phyloP scores from a whole-genome alignment of 2,329 filamentous ascomycete species.

The Aspergillus clavatus region DNA sequence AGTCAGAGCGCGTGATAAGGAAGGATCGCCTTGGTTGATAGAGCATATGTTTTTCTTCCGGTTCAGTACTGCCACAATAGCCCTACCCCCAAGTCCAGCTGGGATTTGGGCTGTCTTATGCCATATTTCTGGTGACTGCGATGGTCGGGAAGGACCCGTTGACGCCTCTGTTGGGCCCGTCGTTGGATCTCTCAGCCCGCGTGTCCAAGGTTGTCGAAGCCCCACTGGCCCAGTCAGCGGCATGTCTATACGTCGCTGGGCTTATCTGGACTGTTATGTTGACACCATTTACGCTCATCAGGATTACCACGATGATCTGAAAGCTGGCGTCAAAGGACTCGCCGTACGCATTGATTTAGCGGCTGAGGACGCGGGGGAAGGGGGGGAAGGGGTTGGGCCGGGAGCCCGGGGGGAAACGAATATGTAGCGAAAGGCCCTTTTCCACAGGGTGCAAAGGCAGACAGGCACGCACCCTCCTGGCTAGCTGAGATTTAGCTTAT shows the following conservation, averaged over 20 bases:
- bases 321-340: background rate
- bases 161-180: background rate
- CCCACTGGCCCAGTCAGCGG: background rate
- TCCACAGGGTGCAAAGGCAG: background rate
- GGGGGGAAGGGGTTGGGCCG: background rate
- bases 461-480: background rate
- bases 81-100: background rate
- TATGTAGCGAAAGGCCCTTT: background rate
- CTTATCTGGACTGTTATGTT: background rate
- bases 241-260: background rate
- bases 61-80: too few relatives aligned
- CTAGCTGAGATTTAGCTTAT: background rate
- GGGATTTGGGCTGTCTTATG: background rate
- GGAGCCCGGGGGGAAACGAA: too few relatives aligned
- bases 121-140: background rate
- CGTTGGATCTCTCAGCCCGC: background rate
- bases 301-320: background rate
- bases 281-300: background rate
- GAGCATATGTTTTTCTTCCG: too few relatives aligned
- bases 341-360: background rate
- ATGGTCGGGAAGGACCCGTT: background rate
- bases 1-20: too few relatives aligned
- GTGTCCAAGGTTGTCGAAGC: background rate
- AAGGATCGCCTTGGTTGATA: too few relatives aligned
- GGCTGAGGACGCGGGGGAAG: background rate